Conservation (phyloP, 2,329 filamentous ascomycete genomes). For the Neofusicoccum kwambonambiense region DNA sequence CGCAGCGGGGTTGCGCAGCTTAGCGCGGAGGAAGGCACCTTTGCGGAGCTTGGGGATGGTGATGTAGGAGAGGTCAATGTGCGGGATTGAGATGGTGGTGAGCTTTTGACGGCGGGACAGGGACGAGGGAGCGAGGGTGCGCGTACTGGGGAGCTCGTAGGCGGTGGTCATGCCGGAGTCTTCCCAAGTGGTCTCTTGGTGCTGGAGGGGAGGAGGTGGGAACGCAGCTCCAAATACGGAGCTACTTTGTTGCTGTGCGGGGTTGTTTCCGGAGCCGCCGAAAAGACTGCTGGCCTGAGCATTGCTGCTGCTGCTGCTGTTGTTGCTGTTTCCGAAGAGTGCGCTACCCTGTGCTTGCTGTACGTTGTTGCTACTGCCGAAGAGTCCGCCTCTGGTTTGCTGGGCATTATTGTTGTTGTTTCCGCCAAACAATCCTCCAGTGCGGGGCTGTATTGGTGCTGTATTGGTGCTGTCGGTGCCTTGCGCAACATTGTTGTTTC, state of each 20-base stretch:
- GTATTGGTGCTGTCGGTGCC: not conserved
- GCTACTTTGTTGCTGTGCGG: not conserved
- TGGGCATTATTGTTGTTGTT: not conserved
- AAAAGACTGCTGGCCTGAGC: not conserved
- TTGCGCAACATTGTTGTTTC: not conserved
- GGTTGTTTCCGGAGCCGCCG: not conserved
- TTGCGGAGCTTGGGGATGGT: slow-evolving; percentile 61
- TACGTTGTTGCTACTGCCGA: not conserved
- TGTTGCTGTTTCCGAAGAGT: not conserved
- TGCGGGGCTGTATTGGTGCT: not conserved
- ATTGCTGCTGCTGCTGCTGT: not conserved
- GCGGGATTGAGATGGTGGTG: slow-evolving; percentile 52
- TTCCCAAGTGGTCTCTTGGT: slow-evolving; percentile 41
- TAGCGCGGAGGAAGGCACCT: slow-evolving; percentile 59
- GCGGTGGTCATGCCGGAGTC: slow-evolving; percentile 61
- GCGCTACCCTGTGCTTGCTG: not conserved
- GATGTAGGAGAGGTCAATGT: slow-evolving; percentile 55
- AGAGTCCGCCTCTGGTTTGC: not conserved
- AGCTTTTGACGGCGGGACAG: slow-evolving; percentile 51
- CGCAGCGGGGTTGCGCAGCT: slow-evolving; percentile 55
- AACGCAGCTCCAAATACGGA: not conserved
- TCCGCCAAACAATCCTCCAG: not conserved
- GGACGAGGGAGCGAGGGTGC: slow-evolving; percentile 54
- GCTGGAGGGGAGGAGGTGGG: not conserved
- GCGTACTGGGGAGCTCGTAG: slow-evolving; percentile 60